These are phyloP conservation scores for Claviceps quebecensis DNA, from an alignment of 2,329 filamentous ascomycete genomes.

Conservation along the genomic window DNA sequence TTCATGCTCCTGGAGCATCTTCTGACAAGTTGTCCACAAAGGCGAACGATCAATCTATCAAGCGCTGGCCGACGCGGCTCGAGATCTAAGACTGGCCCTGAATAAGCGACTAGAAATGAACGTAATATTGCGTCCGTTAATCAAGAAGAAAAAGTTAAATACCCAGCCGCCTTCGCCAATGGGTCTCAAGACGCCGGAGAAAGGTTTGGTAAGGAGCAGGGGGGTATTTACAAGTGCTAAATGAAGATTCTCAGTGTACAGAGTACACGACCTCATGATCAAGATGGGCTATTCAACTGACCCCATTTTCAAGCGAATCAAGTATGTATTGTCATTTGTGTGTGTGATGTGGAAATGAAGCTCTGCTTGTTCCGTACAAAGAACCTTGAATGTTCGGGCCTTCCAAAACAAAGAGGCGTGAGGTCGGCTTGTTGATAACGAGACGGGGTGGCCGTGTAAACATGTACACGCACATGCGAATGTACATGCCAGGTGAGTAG, in stretches of 20 bases:
- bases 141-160: neutral
- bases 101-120: neutral
- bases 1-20: neutral
- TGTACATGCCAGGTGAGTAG: neutral
- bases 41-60: neutral
- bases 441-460: neutral
- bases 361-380: no score
- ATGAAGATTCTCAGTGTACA: no score
- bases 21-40: neutral
- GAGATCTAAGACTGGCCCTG: neutral
- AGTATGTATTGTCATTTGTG: no score
- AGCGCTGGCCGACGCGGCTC: neutral
- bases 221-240: no score
- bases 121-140: neutral
- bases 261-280: no score
- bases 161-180: neutral
- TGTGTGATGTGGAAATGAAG: no score
- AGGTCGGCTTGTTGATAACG: neutral
- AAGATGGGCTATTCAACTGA: no score
- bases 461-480: neutral
- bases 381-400: constrained; percentile 1
- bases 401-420: neutral
- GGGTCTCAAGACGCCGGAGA: no score
- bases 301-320: no score
- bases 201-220: no score